phyloP scores from a whole-genome alignment of 164 flowering plant genomes.

The Cinnamomum micranthum region DNA sequence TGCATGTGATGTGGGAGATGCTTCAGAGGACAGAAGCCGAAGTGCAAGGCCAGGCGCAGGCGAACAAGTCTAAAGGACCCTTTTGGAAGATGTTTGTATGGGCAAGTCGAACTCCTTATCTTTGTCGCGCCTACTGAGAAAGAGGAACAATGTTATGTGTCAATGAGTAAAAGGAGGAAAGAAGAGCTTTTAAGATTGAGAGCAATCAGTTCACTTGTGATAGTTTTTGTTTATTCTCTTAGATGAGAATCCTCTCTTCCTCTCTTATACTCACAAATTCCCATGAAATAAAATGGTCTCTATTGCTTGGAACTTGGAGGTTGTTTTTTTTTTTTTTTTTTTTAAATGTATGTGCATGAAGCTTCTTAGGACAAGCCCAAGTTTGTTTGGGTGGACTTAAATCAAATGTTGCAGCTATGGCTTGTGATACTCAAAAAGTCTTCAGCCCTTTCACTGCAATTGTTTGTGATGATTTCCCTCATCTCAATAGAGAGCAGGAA shows the following conservation, averaged over 20 bases:
- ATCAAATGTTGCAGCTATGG: too few relatives aligned
- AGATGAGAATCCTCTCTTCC: background rate
- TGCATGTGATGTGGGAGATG: constrained; percentile 61
- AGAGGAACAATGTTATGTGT: background rate
- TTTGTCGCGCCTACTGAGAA: background rate
- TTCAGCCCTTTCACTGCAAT: too few relatives aligned
- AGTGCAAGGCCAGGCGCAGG: background rate
- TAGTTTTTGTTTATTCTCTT: background rate
- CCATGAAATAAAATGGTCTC: background rate
- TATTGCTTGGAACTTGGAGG: background rate
- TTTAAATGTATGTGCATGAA: too few relatives aligned
- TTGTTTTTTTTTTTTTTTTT: too few relatives aligned
- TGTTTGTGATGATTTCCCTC: too few relatives aligned
- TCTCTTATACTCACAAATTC: background rate
- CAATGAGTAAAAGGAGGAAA: background rate
- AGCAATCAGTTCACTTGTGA: background rate
- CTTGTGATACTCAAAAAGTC: too few relatives aligned
- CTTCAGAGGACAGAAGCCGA: constrained; percentile 31
- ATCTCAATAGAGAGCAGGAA: too few relatives aligned
- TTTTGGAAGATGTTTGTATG: constrained; percentile 21
- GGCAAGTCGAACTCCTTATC: background rate
- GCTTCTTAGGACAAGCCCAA: too few relatives aligned
- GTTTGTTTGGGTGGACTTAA: too few relatives aligned
- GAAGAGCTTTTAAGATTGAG: background rate
- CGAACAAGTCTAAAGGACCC: constrained; percentile 15